A percentile compares a stretch with the other conserved stretches of the same genome.
phyloP scores from a whole-genome alignment of 331 rosid species.

The Rosa hybrid region DNA sequence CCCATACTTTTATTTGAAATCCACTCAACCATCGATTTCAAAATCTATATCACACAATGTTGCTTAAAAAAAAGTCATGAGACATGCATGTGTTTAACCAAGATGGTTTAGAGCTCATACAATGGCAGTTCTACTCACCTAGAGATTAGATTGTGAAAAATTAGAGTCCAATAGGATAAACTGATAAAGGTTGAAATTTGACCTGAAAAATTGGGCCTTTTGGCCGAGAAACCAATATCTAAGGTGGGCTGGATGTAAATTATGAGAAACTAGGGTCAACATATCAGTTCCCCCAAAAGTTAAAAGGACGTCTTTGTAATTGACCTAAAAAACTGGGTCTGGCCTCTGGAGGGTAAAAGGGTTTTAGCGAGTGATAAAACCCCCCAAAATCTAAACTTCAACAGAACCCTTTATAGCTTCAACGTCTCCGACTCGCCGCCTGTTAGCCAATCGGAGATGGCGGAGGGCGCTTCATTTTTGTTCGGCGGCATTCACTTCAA shows the following conservation, averaged over 20 bases:
- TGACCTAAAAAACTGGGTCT: neutral
- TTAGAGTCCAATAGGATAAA: too few species aligned
- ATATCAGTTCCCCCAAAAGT: neutral
- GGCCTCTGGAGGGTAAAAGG: neutral
- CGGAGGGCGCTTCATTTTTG: conserved; percentile 62
- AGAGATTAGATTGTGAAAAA: too few species aligned
- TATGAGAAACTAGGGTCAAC: neutral
- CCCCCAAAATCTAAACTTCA: neutral
- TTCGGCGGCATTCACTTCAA: conserved; percentile 80
- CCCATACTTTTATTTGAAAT: too few species aligned
- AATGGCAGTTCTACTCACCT: too few species aligned
- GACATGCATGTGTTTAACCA: neutral
- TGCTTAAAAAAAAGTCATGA: neutral
- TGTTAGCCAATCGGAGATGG: conserved; percentile 35
- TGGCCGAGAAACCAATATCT: neutral
- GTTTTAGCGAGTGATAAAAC: neutral
- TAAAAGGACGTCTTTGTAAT: neutral
- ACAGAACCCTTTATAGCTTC: neutral
- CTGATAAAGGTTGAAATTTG: too few species aligned
- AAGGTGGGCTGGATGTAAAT: neutral
- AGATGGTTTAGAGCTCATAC: neutral
- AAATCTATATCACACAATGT: neutral
- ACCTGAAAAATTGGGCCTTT: neutral
- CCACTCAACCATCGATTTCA: too few species aligned
- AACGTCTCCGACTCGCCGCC: conserved; percentile 13